A percentile compares a stretch with the other conserved stretches of the same genome.
These are phyloP conservation scores for Phlebiopsis gigantea DNA, from an alignment of 768 basidiomycete species.

Conservation along the genomic window DNA sequence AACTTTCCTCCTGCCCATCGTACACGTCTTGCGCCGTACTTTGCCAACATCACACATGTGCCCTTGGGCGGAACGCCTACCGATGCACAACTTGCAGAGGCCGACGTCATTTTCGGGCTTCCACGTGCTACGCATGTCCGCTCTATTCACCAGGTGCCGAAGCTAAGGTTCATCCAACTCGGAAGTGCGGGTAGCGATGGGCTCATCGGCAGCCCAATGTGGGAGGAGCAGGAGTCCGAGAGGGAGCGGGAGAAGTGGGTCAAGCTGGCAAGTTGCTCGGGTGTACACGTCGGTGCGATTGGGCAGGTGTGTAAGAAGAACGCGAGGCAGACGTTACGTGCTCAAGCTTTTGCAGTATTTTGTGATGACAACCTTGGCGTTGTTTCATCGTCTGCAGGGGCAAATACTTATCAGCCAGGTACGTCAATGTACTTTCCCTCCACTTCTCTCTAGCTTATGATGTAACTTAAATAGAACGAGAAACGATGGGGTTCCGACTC, in stretches of 20 bases:
- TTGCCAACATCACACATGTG: background rate
- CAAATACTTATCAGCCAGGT: conserved; percentile 12
- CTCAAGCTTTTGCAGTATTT: conserved; percentile 7
- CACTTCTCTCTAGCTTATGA: too few species aligned
- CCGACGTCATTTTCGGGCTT: conserved; percentile 8
- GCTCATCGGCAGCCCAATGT: background rate
- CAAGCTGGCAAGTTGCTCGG: conserved; percentile 4
- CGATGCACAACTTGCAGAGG: background rate
- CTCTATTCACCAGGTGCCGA: background rate
- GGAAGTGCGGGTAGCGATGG: conserved; percentile 9
- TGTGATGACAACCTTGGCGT: conserved; percentile 8
- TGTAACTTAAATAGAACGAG: conserved; percentile 5
- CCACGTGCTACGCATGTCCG: background rate
- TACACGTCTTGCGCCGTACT: conserved; percentile 3
- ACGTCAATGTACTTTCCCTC: too few species aligned
- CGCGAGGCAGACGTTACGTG: background rate
- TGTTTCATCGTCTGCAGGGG: conserved; percentile 12
- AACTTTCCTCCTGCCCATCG: background rate
- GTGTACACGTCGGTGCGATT: conserved; percentile 10
- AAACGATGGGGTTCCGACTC: conserved; percentile 10
- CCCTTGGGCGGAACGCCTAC: background rate
- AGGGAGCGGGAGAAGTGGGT: too few species aligned
- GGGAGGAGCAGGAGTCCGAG: conserved; percentile 5
- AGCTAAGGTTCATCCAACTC: conserved; percentile 13
- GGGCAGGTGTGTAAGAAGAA: conserved; percentile 10